Evolutionary conservation across 2,329 filamentous ascomycete genomes (phyloP), one percentile per base, ranked within the genome.

Genomic region (Trichoderma semiorbis): DNA sequence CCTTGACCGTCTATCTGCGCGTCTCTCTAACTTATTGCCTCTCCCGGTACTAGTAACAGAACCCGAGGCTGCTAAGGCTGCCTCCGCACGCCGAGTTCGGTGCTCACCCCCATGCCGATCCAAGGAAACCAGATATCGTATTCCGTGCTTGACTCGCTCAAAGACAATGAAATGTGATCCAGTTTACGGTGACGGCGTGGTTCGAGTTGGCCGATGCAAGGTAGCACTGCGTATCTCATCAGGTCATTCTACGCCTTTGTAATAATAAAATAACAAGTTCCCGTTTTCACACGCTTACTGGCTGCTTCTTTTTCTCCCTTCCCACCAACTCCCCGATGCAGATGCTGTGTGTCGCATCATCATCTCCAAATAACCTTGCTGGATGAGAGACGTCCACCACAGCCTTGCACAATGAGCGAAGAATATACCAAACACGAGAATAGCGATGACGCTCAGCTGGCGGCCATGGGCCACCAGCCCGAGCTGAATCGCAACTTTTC

Each of bases 401-500:
- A 21, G 28, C 12, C 21, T 32, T 10, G 6, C 60, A 70, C 34
- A 47, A 76, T 76, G 74, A 74, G 43, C 58, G 57, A 70, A 5
- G 70, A 74, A 24, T 43, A 63, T 11, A 57, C 70, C 36, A 66
- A 74, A 32, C 66, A 69, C 28, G 53, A 69, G n/a, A 72, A 73
- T 10, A 72, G 73, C 24, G 76, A 77, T 64, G 76, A 77, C 39
- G 75, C 72, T n/a, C 76, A 76, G 67, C 73, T 77, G 18, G 76
- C 74, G 61, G 75, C 75, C 57, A 73, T 77, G 73, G 76, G 75
- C 61, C 76, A 77, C 58, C 70, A 68, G 70, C 74, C 76, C 34
- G 75, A 77, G 73, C 72, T 77, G 32, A 73, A 76, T 53, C 76
- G 76, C 64, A 75, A 75, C 71, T 76, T 78, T 69, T 77, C 76